Base-by-base conservation (phyloP, 305 asterid genomes). In the Salvia sclarea region DNA sequence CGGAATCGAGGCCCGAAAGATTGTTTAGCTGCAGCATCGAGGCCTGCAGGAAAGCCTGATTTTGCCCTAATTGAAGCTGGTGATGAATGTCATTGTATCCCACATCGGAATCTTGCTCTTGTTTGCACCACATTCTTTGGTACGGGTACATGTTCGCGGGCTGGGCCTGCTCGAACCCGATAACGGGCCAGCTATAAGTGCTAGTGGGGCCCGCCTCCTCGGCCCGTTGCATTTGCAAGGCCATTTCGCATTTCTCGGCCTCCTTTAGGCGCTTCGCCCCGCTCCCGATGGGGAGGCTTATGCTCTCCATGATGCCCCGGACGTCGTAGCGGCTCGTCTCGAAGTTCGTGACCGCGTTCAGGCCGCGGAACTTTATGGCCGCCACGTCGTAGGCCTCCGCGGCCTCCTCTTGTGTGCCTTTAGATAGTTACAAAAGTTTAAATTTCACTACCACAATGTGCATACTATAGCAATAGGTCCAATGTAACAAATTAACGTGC, bases 381-480 rank as follows among this genome's bases (percentile, higher is more conserved):
- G 96, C 96, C 4, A 88, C 86, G 75, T 88, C 96, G 3, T 88
- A 88, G 0, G 96, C 96, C 73, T 86, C 92, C 0, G 96, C 92
- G 3, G 96, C 96, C 80, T 88, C 96, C 79, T 88, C 96, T 53
- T 88, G 92, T 2, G 92, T 88, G 72, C 87, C 92, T 88, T 16
- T 1, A 57, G 1, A 53, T 31, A 11, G 2, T 2, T 18, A 16
- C 8, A 35, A 1, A 22, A 64, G 6, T n/a, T 57, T 2, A 13
- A 2, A 25, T 28, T 12, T 44, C 21, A 44, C 9, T 14, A 44
- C 14, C 21, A 44, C 4, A n/a, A n/a, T n/a, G n/a, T n/a, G n/a
- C n/a, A n/a, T n/a, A n/a, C n/a, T n/a, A n/a, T n/a, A n/a, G n/a
- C n/a, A n/a, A n/a, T n/a, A n/a, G n/a, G n/a, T n/a, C n/a, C n/a